Conservation (phyloP, 2,329 filamentous ascomycete genomes). For the Neurospora crassa region DNA sequence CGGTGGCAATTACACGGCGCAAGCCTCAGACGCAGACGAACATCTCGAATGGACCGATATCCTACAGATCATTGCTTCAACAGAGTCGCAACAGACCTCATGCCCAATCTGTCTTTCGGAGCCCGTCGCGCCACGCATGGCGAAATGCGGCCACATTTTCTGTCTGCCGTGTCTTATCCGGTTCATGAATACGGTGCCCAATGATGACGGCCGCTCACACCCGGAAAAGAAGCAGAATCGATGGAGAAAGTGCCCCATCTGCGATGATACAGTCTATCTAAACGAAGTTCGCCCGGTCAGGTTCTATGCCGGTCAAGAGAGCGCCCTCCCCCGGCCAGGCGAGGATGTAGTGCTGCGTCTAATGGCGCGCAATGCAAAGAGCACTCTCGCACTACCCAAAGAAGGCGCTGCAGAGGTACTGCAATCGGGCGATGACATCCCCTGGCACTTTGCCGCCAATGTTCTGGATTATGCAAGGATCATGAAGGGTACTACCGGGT, state of each 20-base stretch:
- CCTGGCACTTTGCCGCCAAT: conserved; percentile 91
- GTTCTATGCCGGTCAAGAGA: conserved; percentile 86
- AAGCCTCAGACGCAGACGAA: conserved; percentile 78
- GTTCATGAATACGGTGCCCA: conserved; percentile 80
- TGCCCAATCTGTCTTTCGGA: conserved; percentile 93
- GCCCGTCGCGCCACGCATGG: conserved; percentile 91
- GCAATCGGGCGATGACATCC: conserved; percentile 64
- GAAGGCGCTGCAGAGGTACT: conserved; percentile 66
- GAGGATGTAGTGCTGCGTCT: conserved; percentile 84
- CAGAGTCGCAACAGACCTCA: conserved; percentile 76
- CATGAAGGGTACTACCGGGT: conserved; percentile 77
- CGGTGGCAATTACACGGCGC: conserved; percentile 64
- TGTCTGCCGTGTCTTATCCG: conserved; percentile 88
- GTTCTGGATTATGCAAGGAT: conserved; percentile 84
- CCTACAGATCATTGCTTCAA: conserved; percentile 82
- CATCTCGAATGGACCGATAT: conserved; percentile 87
- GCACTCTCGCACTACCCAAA: conserved; percentile 77
- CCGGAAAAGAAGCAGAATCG: conserved; percentile 51
- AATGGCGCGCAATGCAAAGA: conserved; percentile 70
- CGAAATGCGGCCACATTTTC: conserved; percentile 94
- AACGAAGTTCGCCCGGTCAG: conserved; percentile 81
- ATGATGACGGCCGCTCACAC: conserved; percentile 40
- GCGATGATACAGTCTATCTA: conserved; percentile 88
- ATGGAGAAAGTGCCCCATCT: conserved; percentile 95
- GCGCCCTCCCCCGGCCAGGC: conserved; percentile 67